Base-by-base conservation (phyloP, 1,284 basidiomycete species). In the Exobasidium rhododendri region DNA sequence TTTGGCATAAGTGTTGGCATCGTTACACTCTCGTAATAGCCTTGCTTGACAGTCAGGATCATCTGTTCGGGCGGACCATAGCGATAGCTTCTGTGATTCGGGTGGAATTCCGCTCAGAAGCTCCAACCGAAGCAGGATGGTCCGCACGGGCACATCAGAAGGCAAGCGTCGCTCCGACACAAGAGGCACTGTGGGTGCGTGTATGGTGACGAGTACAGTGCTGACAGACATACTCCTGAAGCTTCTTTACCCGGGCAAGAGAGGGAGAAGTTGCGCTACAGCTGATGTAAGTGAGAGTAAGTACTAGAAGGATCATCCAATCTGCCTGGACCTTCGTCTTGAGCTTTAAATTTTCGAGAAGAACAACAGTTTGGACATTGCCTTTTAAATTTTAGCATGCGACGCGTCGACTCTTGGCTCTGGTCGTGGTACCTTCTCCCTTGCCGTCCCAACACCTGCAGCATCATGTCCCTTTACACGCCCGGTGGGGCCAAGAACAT, bases 31-130 rank as follows among this genome's bases (percentile, higher is more conserved):
- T 35, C 14, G 2, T 5, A 55, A 6, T 14, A 55, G 28, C 1
- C 24, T 30, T 26, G 55, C 28, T 11, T 20, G 17, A 24, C 40
- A 26, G 14, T 56, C 55, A 7, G 11, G 22, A 49, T 47, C 67
- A 29, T 69, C 69, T 6, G 72, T 68, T n/a, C 64, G 58, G 0
- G 71, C 59, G 1, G 87, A 84, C 57, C 86, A 84, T 4, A 94
- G 78, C 0, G 84, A 81, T 56, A 75, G 59, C 40, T 63, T 61
- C 52, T 75, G 73, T 29, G 59, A 17, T 0, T 65, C 56, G 13
- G 66, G 62, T 3, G 90, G 86, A 59, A 97, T 89, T 17, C 94
- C 94, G n/a, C 93, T 96, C 74, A 97, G 86, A 54, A 87, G 84
- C 75, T 93, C 91, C 28, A 97, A 86, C 72, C 92, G 94, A 66